Conservation (phyloP, 2,329 filamentous ascomycete species). For the Clonostachys byssicola region DNA sequence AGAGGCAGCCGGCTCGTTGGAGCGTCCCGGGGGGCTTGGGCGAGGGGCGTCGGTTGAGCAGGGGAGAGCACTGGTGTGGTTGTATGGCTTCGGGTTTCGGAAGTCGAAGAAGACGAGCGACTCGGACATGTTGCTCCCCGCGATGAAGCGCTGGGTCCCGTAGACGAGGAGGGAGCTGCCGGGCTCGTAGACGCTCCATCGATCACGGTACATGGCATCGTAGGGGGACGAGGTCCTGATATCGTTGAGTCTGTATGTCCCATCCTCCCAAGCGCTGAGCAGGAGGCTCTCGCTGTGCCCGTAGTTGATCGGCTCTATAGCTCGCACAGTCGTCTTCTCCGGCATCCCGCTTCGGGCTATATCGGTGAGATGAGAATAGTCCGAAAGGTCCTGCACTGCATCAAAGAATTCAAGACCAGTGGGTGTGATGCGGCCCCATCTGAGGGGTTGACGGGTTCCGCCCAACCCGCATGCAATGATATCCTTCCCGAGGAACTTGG, state of each 20-base stretch:
- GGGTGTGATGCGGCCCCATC: slow-evolving; percentile 39
- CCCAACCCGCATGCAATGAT: slow-evolving; percentile 40
- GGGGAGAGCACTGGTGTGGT: slow-evolving; percentile 41
- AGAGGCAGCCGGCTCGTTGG: slow-evolving; percentile 4
- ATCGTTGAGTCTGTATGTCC: slow-evolving; percentile 45
- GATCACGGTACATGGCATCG: slow-evolving; percentile 47
- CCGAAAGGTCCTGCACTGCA: slow-evolving; percentile 5
- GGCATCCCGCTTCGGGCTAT: slow-evolving; percentile 2
- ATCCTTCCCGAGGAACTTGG: slow-evolving; percentile 41
- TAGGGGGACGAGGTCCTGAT: slow-evolving; percentile 40
- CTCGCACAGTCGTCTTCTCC: slow-evolving; percentile 34
- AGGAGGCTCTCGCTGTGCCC: slow-evolving; percentile 32
- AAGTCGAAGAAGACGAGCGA: slow-evolving; percentile 50
- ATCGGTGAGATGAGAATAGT: slow-evolving; percentile 7
- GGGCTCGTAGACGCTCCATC: slow-evolving; percentile 40
- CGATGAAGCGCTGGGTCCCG: slow-evolving; percentile 45
- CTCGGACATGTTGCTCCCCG: slow-evolving; percentile 36
- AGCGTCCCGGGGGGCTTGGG: slow-evolving; percentile 22
- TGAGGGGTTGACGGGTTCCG: slow-evolving; percentile 34
- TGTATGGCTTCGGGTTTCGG: slow-evolving; percentile 41
- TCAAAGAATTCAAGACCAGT: slow-evolving; percentile 32
- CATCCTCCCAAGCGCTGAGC: slow-evolving; percentile 49
- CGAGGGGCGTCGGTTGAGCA: slow-evolving; percentile 32
- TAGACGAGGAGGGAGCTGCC: slow-evolving; percentile 43
- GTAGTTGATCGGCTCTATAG: slow-evolving; percentile 37